Percentiles rank a stretch among this genome's conserved stretches.
These are phyloP conservation scores for Ascochyta rabiei DNA, from an alignment of 2,329 filamentous ascomycete genomes.

Conservation along the genomic window DNA sequence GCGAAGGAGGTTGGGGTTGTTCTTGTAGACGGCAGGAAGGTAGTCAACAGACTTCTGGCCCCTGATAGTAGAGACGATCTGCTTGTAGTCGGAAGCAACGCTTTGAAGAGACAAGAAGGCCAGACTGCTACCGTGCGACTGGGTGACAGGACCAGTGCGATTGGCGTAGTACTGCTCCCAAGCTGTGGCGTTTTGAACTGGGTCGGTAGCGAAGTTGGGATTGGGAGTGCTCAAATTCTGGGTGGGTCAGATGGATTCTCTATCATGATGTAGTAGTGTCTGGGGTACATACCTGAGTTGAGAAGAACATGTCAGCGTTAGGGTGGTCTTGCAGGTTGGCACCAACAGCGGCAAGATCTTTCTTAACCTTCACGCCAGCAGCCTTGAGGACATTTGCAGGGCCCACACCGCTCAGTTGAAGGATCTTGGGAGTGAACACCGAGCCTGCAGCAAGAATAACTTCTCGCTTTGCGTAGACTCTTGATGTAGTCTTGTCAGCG, in stretches of 20 bases:
- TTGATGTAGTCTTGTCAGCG: conserved; percentile 20
- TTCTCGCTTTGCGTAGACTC: conserved; percentile 50
- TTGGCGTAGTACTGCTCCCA: conserved; percentile 34
- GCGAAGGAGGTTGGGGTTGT: conserved; percentile 27
- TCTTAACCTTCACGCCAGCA: conserved; percentile 33
- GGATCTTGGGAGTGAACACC: conserved; percentile 64
- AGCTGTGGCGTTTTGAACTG: conserved; percentile 33
- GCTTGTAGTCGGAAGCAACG: conserved; percentile 22
- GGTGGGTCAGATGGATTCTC: too few relatives aligned
- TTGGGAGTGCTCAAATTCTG: not conserved
- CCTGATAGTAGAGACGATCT: conserved; percentile 26
- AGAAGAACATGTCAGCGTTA: conserved; percentile 26
- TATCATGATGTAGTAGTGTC: too few relatives aligned
- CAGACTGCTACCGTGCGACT: conserved; percentile 31
- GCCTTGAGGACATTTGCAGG: conserved; percentile 29
- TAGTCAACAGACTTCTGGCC: conserved; percentile 23
- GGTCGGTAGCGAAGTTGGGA: conserved; percentile 18
- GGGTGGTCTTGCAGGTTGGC: conserved; percentile 45
- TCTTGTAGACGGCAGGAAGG: conserved; percentile 27
- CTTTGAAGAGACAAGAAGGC: conserved; percentile 27
- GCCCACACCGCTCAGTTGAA: conserved; percentile 40
- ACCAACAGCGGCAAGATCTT: conserved; percentile 37
- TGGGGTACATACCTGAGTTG: conserved; percentile 14
- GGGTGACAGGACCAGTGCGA: conserved; percentile 37
- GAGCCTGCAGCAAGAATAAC: conserved; percentile 65